phyloP scores from a whole-genome alignment of 2,329 filamentous ascomycete species.

The Didymella keratinophila region DNA sequence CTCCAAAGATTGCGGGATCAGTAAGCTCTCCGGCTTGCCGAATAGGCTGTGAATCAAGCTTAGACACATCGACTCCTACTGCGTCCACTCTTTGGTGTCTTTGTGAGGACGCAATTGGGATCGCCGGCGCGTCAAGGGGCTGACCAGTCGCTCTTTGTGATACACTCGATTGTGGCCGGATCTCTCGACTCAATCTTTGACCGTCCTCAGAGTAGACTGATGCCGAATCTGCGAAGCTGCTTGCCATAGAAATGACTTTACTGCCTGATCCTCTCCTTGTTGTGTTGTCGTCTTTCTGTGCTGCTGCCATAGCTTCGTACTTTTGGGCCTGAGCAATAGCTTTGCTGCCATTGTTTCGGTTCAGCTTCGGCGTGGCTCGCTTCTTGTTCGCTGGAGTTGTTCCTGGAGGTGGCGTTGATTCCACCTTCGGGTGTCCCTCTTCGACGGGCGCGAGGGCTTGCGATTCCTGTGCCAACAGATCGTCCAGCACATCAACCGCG shows the following conservation, averaged over 20 bases:
- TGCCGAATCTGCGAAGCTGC: not conserved
- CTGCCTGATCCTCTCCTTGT: no score
- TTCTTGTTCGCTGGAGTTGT: not conserved
- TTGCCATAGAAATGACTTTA: no score
- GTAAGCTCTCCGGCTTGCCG: not conserved
- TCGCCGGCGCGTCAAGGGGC: not conserved
- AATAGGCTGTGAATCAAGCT: not conserved
- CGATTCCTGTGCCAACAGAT: not conserved
- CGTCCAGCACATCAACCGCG: not conserved
- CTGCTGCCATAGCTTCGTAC: not conserved
- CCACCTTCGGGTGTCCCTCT: not conserved
- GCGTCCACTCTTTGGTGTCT: not conserved
- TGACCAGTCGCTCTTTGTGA: not conserved
- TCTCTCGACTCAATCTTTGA: not conserved
- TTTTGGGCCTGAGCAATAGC: not conserved
- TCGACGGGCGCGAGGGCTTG: not conserved
- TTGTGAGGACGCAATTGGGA: not conserved
- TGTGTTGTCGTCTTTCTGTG: not conserved
- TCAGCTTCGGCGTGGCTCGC: not conserved
- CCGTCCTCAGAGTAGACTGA: not conserved
- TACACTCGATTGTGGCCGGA: not conserved
- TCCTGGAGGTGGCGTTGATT: not conserved
- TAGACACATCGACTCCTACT: not conserved
- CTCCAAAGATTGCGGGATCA: not conserved
- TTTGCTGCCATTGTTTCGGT: not conserved